Evolutionary conservation across 441 rosid species (phyloP).

Genomic region (Adansonia gregorii): DNA sequence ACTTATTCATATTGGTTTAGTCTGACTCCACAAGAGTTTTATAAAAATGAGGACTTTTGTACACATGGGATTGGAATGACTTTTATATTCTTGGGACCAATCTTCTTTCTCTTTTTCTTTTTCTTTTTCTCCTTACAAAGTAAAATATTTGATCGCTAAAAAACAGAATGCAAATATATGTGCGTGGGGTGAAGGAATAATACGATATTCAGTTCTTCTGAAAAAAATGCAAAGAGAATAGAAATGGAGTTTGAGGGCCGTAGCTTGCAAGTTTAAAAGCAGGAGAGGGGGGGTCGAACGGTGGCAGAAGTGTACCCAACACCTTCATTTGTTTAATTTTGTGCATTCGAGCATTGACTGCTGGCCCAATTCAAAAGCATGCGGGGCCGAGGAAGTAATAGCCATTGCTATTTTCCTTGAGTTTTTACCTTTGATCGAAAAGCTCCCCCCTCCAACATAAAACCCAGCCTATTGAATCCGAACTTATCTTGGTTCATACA

Average conservation of each 20-base stretch:
- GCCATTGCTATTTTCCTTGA: too few relatives aligned
- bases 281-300: not conserved
- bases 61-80: slow-evolving; percentile 10
- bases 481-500: too few relatives aligned
- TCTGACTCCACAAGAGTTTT: not conserved
- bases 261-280: not conserved
- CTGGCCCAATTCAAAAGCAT: not conserved
- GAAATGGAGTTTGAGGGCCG: too few relatives aligned
- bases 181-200: too few relatives aligned
- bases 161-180: too few relatives aligned
- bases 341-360: not conserved
- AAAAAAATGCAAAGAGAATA: too few relatives aligned
- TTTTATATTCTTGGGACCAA: not conserved
- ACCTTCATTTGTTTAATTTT: not conserved
- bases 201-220: too few relatives aligned
- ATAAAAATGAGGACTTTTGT: not conserved
- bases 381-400: too few relatives aligned
- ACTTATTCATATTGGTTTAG: not conserved
- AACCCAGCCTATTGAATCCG: too few relatives aligned
- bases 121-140: not conserved
- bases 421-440: too few relatives aligned
- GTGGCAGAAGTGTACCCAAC: not conserved
- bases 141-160: too few relatives aligned
- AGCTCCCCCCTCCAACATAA: too few relatives aligned
- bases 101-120: not conserved